Conservation (phyloP, 176 grass and related monocot genomes). For the Eragrostis curvula region DNA sequence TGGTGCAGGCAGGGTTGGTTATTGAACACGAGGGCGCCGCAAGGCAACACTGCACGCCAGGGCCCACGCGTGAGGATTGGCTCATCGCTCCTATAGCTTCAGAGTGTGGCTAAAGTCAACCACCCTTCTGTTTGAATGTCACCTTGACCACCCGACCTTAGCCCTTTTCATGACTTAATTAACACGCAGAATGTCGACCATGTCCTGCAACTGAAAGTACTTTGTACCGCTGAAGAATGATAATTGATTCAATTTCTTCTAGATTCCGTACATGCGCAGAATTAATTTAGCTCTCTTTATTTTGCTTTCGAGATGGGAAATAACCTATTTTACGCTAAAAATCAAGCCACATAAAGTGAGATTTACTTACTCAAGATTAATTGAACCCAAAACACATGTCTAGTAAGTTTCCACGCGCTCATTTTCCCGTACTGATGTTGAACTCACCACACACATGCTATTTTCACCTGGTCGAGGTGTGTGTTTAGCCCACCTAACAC, state of each 20-base stretch:
- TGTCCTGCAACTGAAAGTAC: background rate
- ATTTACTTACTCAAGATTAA: slow-evolving; percentile 44
- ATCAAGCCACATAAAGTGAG: background rate
- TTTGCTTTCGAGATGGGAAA: background rate
- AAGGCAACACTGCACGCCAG: slow-evolving; percentile 43
- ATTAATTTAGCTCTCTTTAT: background rate
- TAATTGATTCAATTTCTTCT: background rate
- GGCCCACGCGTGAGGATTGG: background rate
- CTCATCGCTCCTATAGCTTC: slow-evolving; percentile 32
- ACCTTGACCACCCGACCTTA: slow-evolving; percentile 29
- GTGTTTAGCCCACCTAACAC: slow-evolving; percentile 29
- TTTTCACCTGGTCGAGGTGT: background rate
- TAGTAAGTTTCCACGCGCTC: background rate
- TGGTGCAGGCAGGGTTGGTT: slow-evolving; percentile 41
- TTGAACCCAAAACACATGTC: background rate
- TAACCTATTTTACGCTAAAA: background rate
- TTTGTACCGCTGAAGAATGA: background rate
- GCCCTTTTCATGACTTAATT: slow-evolving; percentile 42
- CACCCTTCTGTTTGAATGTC: slow-evolving; percentile 41
- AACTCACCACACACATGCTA: background rate
- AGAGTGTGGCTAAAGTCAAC: slow-evolving; percentile 76
- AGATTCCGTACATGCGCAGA: background rate
- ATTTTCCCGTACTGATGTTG: slow-evolving; percentile 19
- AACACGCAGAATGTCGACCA: slow-evolving; percentile 30
- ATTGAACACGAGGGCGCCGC: slow-evolving; percentile 30